Base-by-base conservation (phyloP, 495 filamentous ascomycete genomes). In the Aspergillus haitiensis region DNA sequence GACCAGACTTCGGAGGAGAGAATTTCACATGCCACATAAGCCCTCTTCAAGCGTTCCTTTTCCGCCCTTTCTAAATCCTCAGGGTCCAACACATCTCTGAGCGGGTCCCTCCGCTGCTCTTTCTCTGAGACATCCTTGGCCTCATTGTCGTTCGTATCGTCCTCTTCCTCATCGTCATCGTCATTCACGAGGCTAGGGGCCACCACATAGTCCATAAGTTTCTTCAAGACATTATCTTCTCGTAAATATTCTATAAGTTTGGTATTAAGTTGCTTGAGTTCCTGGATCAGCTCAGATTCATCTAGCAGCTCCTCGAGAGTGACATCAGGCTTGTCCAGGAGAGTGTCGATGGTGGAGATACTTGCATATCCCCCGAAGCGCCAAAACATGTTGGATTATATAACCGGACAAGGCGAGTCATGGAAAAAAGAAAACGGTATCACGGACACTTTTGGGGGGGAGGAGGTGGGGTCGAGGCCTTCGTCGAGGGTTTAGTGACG, bases 321-420 rank as follows among this genome's bases (percentile, higher is more conserved):
- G 68, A 97, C 90, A 75, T 97, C 88, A 62, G 90, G 86, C 75
- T 96, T 96, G 63, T 98, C 94, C 66, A 99, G 92, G 65, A 98
- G 88, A 65, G 86, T 92, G 75, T 98, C 95, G 73, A 98, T 88
- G 65, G 92, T 89, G 67, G 93, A 97, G 78, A 96, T 87, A 81
- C 90, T 96, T 75, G 93, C 90, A 83, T 98, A 98, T 72, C 92
- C 92, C 79, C 95, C 93, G 79, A 97, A 97, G 74, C 92, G 86
- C 93, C 93, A 97, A 75, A 97, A 97, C 93, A 97, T 97, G 77
- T 74, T 91, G 88, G 71, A 72, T 68, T 80, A 76, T 72, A 71
- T 71, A 69, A 72, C 63, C 64, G 64, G 61, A 65, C 65, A 58
- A 66, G 68, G 69, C 65, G 61, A 73, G 61, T 76, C 78, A 80